phyloP scores from a whole-genome alignment of 148 eudicot species.

The Hydrangea macrophylla region DNA sequence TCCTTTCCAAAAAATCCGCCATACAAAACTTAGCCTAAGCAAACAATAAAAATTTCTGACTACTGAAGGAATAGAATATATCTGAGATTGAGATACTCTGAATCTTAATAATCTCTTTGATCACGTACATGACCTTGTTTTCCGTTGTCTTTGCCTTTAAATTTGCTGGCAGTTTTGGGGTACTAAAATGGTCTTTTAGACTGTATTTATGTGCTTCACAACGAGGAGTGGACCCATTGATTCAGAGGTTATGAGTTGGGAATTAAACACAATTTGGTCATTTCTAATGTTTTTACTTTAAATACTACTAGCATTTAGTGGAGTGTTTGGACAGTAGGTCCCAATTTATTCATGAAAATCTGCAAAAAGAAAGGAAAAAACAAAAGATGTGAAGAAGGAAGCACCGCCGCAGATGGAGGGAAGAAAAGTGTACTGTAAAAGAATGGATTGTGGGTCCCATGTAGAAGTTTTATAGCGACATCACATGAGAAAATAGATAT shows the following conservation, averaged over 20 bases:
- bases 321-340: neutral
- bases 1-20: no score
- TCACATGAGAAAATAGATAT: neutral
- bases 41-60: no score
- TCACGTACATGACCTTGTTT: no score
- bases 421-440: neutral
- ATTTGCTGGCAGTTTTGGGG: no score
- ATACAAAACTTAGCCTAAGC: no score
- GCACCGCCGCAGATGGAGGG: conserved; percentile 19
- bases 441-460: conserved; percentile 1
- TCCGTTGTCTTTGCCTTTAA: no score
- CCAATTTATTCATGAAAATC: neutral
- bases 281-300: no score
- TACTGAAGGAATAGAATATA: no score
- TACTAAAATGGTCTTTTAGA: neutral
- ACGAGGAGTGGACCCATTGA: neutral
- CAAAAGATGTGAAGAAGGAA: neutral
- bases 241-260: neutral
- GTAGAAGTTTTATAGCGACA: neutral
- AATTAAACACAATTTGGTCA: neutral
- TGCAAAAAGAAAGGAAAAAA: neutral
- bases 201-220: neutral
- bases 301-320: neutral
- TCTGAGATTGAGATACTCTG: no score
- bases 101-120: no score